Percentiles rank a stretch among this genome's conserved stretches.
These are phyloP conservation scores for Eimeria maxima DNA, from an alignment of 169 alveolate genomes.

Conservation along the genomic window DNA sequence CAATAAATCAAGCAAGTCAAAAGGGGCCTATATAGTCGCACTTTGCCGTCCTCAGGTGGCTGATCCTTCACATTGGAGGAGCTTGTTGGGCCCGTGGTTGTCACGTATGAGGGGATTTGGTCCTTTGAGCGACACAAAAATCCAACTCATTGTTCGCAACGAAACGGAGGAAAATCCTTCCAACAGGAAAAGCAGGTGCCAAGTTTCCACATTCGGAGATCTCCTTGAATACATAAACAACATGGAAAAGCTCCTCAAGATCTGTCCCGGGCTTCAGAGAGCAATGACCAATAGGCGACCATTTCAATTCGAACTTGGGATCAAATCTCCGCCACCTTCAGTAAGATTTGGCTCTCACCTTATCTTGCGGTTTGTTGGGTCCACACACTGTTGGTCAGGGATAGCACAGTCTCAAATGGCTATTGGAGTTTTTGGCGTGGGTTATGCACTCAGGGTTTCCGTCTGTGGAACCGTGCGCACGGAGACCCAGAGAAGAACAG, in stretches of 20 bases:
- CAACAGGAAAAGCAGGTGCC: slow-evolving; percentile 46
- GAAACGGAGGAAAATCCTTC: neutral
- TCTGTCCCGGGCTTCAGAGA: slow-evolving; percentile 62
- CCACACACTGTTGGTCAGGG: neutral
- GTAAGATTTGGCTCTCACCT: neutral
- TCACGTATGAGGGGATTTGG: slow-evolving; percentile 60
- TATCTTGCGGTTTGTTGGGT: neutral
- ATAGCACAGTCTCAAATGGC: neutral
- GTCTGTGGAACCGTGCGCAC: slow-evolving; percentile 74
- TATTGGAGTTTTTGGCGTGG: neutral
- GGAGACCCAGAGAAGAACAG: slow-evolving; percentile 71
- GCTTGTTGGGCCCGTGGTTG: slow-evolving; percentile 65
- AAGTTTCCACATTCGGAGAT: slow-evolving; percentile 35
- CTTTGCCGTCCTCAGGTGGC: slow-evolving; percentile 29
- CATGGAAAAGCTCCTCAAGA: slow-evolving; percentile 35
- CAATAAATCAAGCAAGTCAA: neutral
- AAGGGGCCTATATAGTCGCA: neutral
- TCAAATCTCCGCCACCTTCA: slow-evolving; percentile 38
- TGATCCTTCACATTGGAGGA: slow-evolving; percentile 39
- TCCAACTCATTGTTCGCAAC: slow-evolving; percentile 66
- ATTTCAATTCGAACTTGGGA: slow-evolving; percentile 48
- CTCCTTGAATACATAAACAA: slow-evolving; percentile 43
- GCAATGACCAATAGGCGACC: slow-evolving; percentile 37
- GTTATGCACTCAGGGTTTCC: slow-evolving; percentile 42
- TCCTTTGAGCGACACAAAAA: slow-evolving; percentile 52